Evolutionary conservation across 257 asterid species (phyloP), one percentile per base, ranked within the genome.

Genomic region (Lavandula angustifolia): DNA sequence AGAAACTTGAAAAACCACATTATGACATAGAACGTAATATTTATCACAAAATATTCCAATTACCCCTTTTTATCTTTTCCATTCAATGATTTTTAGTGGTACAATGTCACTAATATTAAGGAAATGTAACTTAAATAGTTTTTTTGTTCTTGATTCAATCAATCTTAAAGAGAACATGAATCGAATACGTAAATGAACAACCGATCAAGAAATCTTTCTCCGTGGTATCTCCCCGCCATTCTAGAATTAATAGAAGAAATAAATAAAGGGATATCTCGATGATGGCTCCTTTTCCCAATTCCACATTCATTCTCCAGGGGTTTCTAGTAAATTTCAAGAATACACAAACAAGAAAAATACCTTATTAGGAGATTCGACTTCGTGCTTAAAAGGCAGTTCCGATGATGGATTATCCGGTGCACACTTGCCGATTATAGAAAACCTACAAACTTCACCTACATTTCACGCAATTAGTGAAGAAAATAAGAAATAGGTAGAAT

Each of bases 361-460:
- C 88, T 79, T 64, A 31, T 79, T 64, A 31, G 82, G 63, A 12
- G 77, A 52, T 64, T 62, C 78, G 1, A 72, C 17, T 58, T 67
- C 75, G 41, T 62, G 53, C 69, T 60, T 56, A 32, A 81, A 62
- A 64, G 84, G 77, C 48, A 51, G 14, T 9, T 75, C 81, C 4
- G 76, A 67, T 10, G 79, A 66, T 17, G 63, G 32, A 69, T 75
- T 67, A 70, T 73, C 85, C 2, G 77, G 65, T 29, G 64, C 65
- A 64, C 81, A 71, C 66, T 81, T 80, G 64, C 79, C 51, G 51
- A 72, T 59, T 6, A 66, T 44, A 11, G 42, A 27, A 16, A 59
- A 54, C 73, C 81, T 73, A 49, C 78, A 72, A 34, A 49, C 40
- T 57, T 73, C 83, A 68, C 67, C 94, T 89, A 62, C 64, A 55